Evolutionary conservation across 305 asterid genomes (phyloP).

Genomic region (Rubia balearica): DNA sequence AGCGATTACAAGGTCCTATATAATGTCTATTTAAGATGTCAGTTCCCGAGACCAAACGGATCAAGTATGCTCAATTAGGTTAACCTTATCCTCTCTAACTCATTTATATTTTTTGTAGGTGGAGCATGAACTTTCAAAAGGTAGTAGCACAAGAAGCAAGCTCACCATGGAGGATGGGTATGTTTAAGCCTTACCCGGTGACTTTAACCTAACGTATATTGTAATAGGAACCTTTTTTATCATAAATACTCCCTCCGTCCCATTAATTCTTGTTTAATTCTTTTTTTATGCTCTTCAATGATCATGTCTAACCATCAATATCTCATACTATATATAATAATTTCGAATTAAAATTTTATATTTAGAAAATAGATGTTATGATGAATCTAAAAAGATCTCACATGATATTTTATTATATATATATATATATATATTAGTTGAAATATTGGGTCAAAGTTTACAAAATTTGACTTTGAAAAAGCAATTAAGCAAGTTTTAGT

Average conservation of each 20-base stretch:
- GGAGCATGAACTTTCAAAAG: conserved; percentile 62
- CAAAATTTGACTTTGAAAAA: too few relatives aligned
- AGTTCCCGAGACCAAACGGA: conserved; percentile 2
- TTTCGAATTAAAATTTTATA: too few relatives aligned
- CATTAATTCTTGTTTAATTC: too few relatives aligned
- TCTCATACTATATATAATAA: too few relatives aligned
- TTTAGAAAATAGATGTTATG: too few relatives aligned
- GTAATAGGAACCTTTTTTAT: neutral
- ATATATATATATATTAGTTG: too few relatives aligned
- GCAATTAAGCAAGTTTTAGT: too few relatives aligned
- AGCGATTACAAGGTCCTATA: neutral
- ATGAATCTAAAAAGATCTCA: too few relatives aligned
- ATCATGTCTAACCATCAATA: too few relatives aligned
- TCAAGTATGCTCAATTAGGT: neutral
- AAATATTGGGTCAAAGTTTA: too few relatives aligned
- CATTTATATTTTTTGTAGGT: conserved; percentile 38
- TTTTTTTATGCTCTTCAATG: too few relatives aligned
- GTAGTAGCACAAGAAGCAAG: conserved; percentile 55
- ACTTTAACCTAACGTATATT: neutral
- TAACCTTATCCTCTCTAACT: conserved; percentile 24
- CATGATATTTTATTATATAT: too few relatives aligned
- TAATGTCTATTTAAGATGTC: neutral
- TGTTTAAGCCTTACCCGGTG: conserved; percentile 22
- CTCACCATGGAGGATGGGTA: conserved; percentile 76
- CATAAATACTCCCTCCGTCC: neutral